A percentile compares a stretch with the other conserved stretches of the same genome.
phyloP scores from a whole-genome alignment of 2,329 filamentous ascomycete genomes.

The Conoideocrella luteorostrata region DNA sequence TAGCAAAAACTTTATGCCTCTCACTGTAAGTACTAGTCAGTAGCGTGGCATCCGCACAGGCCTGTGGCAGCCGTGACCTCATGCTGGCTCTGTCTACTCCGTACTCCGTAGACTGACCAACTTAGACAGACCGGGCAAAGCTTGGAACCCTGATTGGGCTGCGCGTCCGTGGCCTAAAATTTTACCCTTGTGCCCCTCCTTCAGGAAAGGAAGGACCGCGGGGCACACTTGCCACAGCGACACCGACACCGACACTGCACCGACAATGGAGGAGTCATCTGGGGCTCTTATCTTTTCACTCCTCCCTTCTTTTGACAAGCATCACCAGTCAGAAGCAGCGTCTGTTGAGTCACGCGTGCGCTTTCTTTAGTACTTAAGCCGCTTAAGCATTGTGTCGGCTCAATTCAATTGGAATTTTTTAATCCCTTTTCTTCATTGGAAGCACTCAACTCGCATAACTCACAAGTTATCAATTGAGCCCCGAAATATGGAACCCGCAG shows the following conservation, averaged over 20 bases:
- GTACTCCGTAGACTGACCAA: too few species aligned
- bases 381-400: background rate
- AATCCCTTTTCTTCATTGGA: background rate
- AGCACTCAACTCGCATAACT: too few species aligned
- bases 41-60: conserved; percentile 6
- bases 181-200: conserved; percentile 13
- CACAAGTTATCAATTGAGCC: too few species aligned
- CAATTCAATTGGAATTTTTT: background rate
- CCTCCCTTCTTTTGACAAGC: background rate
- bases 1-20: too few species aligned
- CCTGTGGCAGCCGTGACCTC: background rate
- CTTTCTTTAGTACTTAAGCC: too few species aligned
- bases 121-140: background rate
- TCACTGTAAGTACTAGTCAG: too few species aligned
- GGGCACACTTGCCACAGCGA: conserved; percentile 10
- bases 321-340: background rate
- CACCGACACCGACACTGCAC: background rate
- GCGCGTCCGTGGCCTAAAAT: conserved; percentile 11
- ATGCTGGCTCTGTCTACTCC: background rate
- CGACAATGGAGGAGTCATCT: conserved; percentile 9
- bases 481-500: conserved; percentile 24
- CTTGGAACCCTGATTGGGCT: conserved; percentile 13
- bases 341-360: background rate
- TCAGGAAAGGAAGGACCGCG: conserved; percentile 9
- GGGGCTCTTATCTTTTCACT: background rate